Evolutionary conservation across 768 basidiomycete species (phyloP).

Genomic region (Daedalea quercina): DNA sequence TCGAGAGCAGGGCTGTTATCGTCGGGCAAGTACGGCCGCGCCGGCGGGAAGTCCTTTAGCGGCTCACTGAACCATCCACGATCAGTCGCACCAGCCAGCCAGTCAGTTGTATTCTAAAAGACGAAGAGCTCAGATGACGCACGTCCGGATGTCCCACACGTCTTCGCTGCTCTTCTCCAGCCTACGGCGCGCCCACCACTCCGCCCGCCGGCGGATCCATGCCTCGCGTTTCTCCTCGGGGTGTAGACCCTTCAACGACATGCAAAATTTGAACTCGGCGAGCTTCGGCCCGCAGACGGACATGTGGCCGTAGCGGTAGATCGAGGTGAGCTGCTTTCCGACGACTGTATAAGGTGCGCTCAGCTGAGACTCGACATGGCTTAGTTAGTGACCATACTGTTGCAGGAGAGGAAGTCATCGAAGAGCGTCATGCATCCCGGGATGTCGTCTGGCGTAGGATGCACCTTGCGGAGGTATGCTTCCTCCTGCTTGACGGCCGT

Average conservation of each 20-base stretch:
- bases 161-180: slow-evolving; percentile 84
- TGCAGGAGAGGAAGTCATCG: slow-evolving; percentile 66
- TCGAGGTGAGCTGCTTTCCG: slow-evolving; percentile 70
- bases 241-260: slow-evolving; percentile 72
- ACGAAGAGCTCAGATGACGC: slow-evolving; percentile 26
- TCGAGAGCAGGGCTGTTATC: background rate
- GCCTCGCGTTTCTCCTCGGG: slow-evolving; percentile 72
- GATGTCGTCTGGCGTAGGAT: slow-evolving; percentile 74
- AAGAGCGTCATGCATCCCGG: slow-evolving; percentile 77
- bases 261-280: slow-evolving; percentile 94
- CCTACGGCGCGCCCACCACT: slow-evolving; percentile 89
- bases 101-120: too few species aligned
- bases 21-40: background rate
- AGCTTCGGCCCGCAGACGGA: slow-evolving; percentile 69
- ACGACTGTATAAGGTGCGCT: slow-evolving; percentile 42
- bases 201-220: slow-evolving; percentile 83
- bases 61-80: background rate
- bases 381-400: slow-evolving; percentile 35
- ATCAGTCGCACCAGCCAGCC: background rate
- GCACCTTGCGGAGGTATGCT: slow-evolving; percentile 51
- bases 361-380: background rate
- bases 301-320: slow-evolving; percentile 81
- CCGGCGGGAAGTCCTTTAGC: slow-evolving; percentile 1
- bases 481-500: slow-evolving; percentile 58
- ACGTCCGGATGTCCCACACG: slow-evolving; percentile 88